Base-by-base conservation (phyloP, 2,329 filamentous ascomycete genomes). In the Colletotrichum sp. region DNA sequence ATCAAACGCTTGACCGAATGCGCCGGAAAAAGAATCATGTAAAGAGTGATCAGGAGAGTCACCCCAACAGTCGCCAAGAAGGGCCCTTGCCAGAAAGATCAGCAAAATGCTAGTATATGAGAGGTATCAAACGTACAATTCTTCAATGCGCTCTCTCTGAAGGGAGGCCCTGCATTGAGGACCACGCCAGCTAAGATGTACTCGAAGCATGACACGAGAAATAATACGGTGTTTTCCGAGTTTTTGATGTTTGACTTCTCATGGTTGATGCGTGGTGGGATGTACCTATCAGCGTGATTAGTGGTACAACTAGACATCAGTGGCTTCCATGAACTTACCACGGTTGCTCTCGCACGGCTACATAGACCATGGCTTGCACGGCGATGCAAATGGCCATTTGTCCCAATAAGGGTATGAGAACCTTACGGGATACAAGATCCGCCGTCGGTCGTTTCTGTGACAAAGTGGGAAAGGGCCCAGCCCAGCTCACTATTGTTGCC, bases 101-200 rank as follows among this genome's bases (percentile, higher is more conserved):
- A 63, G 8, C 39, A 39, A 30, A 78, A 84, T 69, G 21, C 39
- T 21, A 26, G 6, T 13, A 18, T 24, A 6, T 21, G 65, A 57
- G 6, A 63, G 28, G 21, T 24, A 6, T n/a, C 57, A 24, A 28
- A 87, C 93, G 86, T 84, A 96, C 95, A 91, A 82, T 99, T 99
- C 75, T 94, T 90, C 21, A 88, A 88, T 87, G 96, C 95, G 18
- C 92, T 91, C 80, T 97, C 94, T 70, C 97, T 90, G 86, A 98
- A 99, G 1, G 97, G 97, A 39, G 92, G 93, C 2, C 97, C 98
- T n/a, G 97, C 95, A 80, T 94, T 98, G 34, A 99, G 89, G 2
- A 99, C 94, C 52, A 99, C 90, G 6, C 95, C 97, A 0, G 95
- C 95, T 26, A 98, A 89, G 49, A 98, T 98, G 84, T 99, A 99